These are phyloP conservation scores for Amphibolis antarctica DNA, from an alignment of 106 monocot genomes.

Conservation along the genomic window DNA sequence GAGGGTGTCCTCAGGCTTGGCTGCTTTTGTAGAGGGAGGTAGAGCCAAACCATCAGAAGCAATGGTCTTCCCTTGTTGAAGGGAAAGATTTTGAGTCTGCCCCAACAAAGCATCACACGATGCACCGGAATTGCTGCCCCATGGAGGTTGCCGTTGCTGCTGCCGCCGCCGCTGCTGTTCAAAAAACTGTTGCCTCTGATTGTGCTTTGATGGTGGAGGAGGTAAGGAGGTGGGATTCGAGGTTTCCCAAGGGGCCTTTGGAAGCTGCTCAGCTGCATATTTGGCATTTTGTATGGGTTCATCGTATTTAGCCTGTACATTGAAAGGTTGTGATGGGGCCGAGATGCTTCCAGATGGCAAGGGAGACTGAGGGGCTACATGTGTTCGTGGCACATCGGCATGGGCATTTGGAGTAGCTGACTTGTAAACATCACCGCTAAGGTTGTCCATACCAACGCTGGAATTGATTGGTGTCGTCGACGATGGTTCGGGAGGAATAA, in stretches of 20 bases:
- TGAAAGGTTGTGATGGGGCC: constrained; percentile 9
- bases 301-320: constrained; percentile 24
- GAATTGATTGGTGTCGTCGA: constrained; percentile 22
- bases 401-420: constrained; percentile 16
- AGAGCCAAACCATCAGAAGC: neutral
- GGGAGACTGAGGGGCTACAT: neutral
- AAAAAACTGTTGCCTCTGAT: constrained; percentile 72
- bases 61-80: constrained; percentile 14
- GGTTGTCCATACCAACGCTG: constrained; percentile 24
- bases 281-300: constrained; percentile 23
- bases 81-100: constrained; percentile 29
- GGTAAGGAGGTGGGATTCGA: constrained; percentile 35
- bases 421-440: constrained; percentile 48
- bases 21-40: constrained; percentile 12
- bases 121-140: constrained; percentile 14
- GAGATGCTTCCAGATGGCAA: constrained; percentile 7
- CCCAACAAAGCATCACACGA: constrained; percentile 20
- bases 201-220: constrained; percentile 59
- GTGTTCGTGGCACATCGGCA: constrained; percentile 12
- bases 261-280: constrained; percentile 16
- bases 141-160: neutral
- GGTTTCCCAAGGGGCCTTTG: constrained; percentile 35
- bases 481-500: constrained; percentile 51
- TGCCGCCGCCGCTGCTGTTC: constrained; percentile 57
- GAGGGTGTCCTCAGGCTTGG: constrained; percentile 63